These are phyloP conservation scores for Phialophora tarda DNA, from an alignment of 2,329 filamentous ascomycete genomes.

Conservation along the genomic window DNA sequence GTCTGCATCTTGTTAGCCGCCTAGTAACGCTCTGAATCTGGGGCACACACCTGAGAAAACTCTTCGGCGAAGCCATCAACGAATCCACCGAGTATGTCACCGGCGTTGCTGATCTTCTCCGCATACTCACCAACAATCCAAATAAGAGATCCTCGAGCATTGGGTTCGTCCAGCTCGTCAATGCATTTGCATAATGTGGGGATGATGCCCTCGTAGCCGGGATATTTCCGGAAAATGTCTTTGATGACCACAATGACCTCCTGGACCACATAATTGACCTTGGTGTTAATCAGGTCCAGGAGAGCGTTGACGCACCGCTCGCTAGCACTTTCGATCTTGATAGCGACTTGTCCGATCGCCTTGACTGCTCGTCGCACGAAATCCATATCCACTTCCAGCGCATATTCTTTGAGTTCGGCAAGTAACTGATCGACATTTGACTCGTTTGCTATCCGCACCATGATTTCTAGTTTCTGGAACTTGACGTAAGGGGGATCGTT, in stretches of 20 bases:
- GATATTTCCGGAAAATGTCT: constrained; percentile 96
- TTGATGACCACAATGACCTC: constrained; percentile 99
- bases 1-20: constrained; percentile 63
- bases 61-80: constrained; percentile 95
- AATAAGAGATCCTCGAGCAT: constrained; percentile 86
- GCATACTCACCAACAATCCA: constrained; percentile 99
- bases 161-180: constrained; percentile 93
- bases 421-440: constrained; percentile 94
- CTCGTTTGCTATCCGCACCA: constrained; percentile 98
- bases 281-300: constrained; percentile 91
- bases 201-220: constrained; percentile 97
- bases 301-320: constrained; percentile 95
- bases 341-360: constrained; percentile 95
- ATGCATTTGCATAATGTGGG: constrained; percentile 95
- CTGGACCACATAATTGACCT: constrained; percentile 98
- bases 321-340: constrained; percentile 94
- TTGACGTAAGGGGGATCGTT: constrained; percentile 98
- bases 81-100: constrained; percentile 87
- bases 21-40: background rate
- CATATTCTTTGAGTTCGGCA: constrained; percentile 95
- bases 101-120: constrained; percentile 99
- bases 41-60: constrained; percentile 77
- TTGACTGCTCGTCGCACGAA: constrained; percentile 93
- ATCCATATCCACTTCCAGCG: constrained; percentile 98
- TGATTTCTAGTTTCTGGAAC: constrained; percentile 96